Percentiles rank a stretch among this genome's conserved stretches.
These are phyloP conservation scores for Termitomyces eurrhizus DNA, from an alignment of 768 basidiomycete genomes.

Conservation along the genomic window DNA sequence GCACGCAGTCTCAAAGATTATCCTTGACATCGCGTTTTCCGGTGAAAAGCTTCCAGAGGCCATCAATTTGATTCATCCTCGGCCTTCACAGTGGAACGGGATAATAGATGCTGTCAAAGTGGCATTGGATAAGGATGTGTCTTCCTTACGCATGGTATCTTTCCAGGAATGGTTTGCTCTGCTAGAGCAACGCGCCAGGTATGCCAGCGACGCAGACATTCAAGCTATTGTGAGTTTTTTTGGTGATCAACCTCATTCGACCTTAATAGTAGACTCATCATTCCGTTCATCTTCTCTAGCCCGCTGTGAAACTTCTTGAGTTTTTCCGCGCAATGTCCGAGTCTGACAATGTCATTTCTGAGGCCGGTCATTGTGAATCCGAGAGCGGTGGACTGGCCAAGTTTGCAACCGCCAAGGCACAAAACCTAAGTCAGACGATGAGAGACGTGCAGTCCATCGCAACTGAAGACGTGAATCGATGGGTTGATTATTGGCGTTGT, in stretches of 20 bases:
- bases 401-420: constrained; percentile 11
- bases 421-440: constrained; percentile 12
- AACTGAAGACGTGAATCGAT: constrained; percentile 7
- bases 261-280: neutral
- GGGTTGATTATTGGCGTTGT: constrained; percentile 14
- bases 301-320: constrained; percentile 30
- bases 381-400: constrained; percentile 14
- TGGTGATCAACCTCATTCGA: no score
- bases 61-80: constrained; percentile 36
- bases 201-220: neutral
- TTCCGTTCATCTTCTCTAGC: constrained; percentile 15
- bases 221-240: constrained; percentile 2
- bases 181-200: constrained; percentile 13
- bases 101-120: constrained; percentile 20
- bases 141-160: neutral
- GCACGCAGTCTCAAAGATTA: constrained; percentile 18
- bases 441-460: constrained; percentile 1
- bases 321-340: constrained; percentile 26
- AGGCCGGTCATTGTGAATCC: neutral
- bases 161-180: constrained; percentile 16
- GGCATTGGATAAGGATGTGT: neutral
- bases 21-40: constrained; percentile 27
- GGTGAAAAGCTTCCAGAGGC: constrained; percentile 20
- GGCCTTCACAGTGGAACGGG: constrained; percentile 27
- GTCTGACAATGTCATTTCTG: constrained; percentile 13